Evolutionary conservation across 805 yeast genomes (phyloP).

Genomic region (Myxozyma vanderwaltii): DNA sequence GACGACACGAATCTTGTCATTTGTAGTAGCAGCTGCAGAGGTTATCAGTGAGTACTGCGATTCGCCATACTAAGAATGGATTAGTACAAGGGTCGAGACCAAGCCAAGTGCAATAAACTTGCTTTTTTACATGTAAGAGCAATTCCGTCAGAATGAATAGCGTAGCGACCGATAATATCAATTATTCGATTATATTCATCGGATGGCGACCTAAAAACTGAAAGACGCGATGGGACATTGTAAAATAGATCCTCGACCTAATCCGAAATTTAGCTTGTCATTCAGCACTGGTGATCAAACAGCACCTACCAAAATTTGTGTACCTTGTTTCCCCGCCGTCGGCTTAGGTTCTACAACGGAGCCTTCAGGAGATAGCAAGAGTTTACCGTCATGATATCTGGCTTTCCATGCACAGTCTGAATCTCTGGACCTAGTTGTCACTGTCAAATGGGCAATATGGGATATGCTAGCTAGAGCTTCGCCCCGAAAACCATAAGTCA

Average conservation of each 20-base stretch:
- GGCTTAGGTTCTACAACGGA: slow-evolving; percentile 58
- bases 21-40: slow-evolving; percentile 51
- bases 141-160: slow-evolving; percentile 68
- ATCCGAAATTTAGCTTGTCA: neutral
- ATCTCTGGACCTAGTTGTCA: slow-evolving; percentile 66
- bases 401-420: slow-evolving; percentile 73
- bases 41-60: slow-evolving; percentile 66
- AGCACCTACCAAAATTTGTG: slow-evolving; percentile 55
- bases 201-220: slow-evolving; percentile 61
- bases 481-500: slow-evolving; percentile 93
- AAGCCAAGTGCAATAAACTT: neutral
- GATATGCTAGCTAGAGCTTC: slow-evolving; percentile 95
- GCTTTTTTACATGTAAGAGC: slow-evolving; percentile 76
- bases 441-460: slow-evolving; percentile 80
- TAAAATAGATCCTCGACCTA: slow-evolving; percentile 84
- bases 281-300: neutral
- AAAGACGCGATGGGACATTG: slow-evolving; percentile 77
- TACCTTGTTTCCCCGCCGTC: slow-evolving; percentile 84
- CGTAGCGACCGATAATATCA: slow-evolving; percentile 81
- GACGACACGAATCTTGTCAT: slow-evolving; percentile 72
- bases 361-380: slow-evolving; percentile 46
- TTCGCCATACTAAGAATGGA: slow-evolving; percentile 57
- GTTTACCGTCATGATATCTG: slow-evolving; percentile 65
- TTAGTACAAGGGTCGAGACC: neutral
- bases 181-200: slow-evolving; percentile 79